Evolutionary conservation across 2,329 filamentous ascomycete species (phyloP).

Genomic region (Fusarium sp.): DNA sequence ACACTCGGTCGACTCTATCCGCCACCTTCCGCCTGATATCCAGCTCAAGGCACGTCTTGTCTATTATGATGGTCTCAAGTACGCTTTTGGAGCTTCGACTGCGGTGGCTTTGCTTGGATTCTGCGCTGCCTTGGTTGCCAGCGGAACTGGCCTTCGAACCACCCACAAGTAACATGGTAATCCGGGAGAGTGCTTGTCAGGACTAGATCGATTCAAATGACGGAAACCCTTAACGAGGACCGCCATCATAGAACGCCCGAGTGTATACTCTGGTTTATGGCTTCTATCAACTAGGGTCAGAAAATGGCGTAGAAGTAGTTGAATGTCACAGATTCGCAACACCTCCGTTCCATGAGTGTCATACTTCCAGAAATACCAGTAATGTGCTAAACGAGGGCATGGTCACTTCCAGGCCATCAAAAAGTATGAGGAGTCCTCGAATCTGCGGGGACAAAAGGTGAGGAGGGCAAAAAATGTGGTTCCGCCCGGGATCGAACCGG

Average conservation of each 20-base stretch:
- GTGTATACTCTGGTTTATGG: not conserved
- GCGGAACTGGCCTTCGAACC: slow-evolving; percentile 46
- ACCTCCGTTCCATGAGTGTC: not conserved
- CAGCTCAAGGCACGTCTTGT: slow-evolving; percentile 68
- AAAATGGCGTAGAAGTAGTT: not conserved
- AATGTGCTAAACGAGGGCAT: not conserved
- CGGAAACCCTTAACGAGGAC: not conserved
- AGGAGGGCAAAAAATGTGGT: slow-evolving; percentile 26
- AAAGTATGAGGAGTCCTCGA: not conserved
- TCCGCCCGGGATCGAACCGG: slow-evolving; percentile 40
- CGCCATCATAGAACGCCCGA: not conserved
- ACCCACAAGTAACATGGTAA: slow-evolving; percentile 30
- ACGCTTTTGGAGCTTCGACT: slow-evolving; percentile 68
- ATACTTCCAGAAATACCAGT: not conserved
- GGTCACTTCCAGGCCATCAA: not conserved
- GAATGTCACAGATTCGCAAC: not conserved
- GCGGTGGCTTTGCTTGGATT: slow-evolving; percentile 61
- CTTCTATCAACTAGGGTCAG: not conserved
- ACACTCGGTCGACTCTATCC: slow-evolving; percentile 69
- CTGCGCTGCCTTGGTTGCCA: slow-evolving; percentile 47
- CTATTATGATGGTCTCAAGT: slow-evolving; percentile 69
- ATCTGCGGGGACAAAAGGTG: not conserved
- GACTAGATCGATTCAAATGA: not conserved
- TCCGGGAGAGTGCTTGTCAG: not conserved
- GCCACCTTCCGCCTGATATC: slow-evolving; percentile 65